Evolutionary conservation across 2,329 filamentous ascomycete genomes (phyloP), one percentile per base, ranked within the genome.

Genomic region (Ophiostoma novo-ulmi): DNA sequence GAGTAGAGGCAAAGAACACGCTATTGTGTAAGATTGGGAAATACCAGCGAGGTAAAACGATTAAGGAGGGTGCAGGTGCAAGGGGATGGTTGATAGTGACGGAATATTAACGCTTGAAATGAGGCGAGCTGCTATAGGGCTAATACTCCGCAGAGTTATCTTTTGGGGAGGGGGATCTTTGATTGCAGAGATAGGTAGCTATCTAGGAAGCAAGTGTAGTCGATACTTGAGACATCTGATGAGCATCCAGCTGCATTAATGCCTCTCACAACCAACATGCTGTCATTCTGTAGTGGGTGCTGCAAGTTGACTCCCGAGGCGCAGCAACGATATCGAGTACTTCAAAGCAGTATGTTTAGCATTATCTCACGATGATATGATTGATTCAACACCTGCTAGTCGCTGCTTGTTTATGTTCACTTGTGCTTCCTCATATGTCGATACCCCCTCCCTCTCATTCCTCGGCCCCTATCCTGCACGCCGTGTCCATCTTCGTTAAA

Each of bases 221-320:
- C n/a, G 22, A 58, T 8, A 58, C 52, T 4, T 58, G 52, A 58
- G 52, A 58, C 52, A 58, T 20, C 26, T 58, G 52, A 58, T 22
- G 22, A 58, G 52, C 52, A 58, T 58, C 52, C 11, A 58, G 52
- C 52, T 58, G 52, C 52, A 58, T 58, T 55, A 31, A 31, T 31
- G 48, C 48, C 48, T 55, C 48, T 22, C 20, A 17, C n/a, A 22
- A 48, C 52, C 10, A 26, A n/a, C 52, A 58, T 22, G 52, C 52
- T 10, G 52, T 5, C 52, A 58, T 58, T 58, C 26, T 5, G 52
- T 17, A 22, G n/a, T 58, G 52, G 3, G 11, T 58, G 22, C 52
- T 58, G 52, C 52, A 26, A 6, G 52, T 58, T 26, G 26, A 26
- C 26, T 31, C 31, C 26, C 22, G 52, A 58, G 52, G 11, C 13